Conservation (phyloP, 148 eudicot species). For the Heliamphora exappendiculata region DNA sequence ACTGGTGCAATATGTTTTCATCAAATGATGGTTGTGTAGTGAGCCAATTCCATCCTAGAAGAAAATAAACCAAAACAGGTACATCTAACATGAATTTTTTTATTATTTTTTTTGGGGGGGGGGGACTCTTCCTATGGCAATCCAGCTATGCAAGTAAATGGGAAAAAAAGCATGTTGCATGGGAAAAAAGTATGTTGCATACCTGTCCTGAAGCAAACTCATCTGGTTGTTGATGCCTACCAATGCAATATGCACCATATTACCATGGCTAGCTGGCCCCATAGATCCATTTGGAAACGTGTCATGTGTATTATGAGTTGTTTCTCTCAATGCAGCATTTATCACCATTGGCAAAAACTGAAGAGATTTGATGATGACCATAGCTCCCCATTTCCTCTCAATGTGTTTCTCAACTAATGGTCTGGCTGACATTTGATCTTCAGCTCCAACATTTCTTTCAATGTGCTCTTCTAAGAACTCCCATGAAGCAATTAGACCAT, state of each 20-base stretch:
- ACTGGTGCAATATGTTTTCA: neutral
- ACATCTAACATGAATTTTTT: neutral
- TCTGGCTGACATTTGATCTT: slow-evolving; percentile 24
- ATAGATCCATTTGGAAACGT: slow-evolving; percentile 26
- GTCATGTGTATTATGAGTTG: slow-evolving; percentile 36
- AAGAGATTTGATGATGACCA: slow-evolving; percentile 91
- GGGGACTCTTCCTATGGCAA: neutral
- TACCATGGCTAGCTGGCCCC: slow-evolving; percentile 46
- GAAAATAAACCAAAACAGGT: neutral
- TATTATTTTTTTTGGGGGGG: neutral
- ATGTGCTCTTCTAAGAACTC: slow-evolving; percentile 82
- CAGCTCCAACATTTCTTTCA: slow-evolving; percentile 37
- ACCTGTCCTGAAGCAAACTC: slow-evolving; percentile 99
- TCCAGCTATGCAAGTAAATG: neutral
- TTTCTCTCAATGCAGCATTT: slow-evolving; percentile 73
- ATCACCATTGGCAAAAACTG: slow-evolving; percentile 64
- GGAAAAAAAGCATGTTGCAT: slow-evolving; percentile 9
- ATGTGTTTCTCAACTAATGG: slow-evolving; percentile 51
- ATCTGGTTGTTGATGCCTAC: slow-evolving; percentile 89
- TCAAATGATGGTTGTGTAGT: slow-evolving; percentile 1
- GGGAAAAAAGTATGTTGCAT: slow-evolving; percentile 9
- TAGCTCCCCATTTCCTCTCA: slow-evolving; percentile 94
- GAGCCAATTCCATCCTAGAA: neutral
- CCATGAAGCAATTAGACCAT: slow-evolving; percentile 94
- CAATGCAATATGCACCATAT: slow-evolving; percentile 89